Base-by-base conservation (phyloP, 306 rosid species). In the Herpetospermum pedunculosum region DNA sequence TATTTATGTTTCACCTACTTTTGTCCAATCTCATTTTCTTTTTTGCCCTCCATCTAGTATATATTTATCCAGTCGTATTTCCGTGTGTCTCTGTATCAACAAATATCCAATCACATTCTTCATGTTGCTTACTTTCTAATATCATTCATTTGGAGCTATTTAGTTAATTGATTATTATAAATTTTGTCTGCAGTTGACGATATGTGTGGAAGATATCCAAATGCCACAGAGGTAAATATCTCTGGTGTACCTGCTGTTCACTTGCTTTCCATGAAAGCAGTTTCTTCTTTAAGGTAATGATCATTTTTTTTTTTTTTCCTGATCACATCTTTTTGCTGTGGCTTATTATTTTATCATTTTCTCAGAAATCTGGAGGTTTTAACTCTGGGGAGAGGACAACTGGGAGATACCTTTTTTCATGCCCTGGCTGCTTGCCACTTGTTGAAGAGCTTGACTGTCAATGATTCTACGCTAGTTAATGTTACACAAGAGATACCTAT, bases 181-280 rank as follows among this genome's bases (percentile, higher is more conserved):
- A 57, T 25, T 83, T 57, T 38, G 53, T 78, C 70, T 84, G 64
- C 89, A 95, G 99, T 95, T 81, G 99, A 88, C 82, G 93, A 91
- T 83, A 87, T 95, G 90, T 91, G 99, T 82, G 84, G 87, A 77
- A 91, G 97, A 52, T 95, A 95, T 85, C 99, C 99, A 13, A 95
- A 89, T 84, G 99, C 97, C 34, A 89, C 96, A 53, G 92, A 87
- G 69, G 82, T 95, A 81, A 91, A 88, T 78, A 80, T 95, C 75
- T 87, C 92, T 71, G 96, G 96, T 65, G 79, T 78, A 72, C 88
- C 87, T 76, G 19, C 85, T 38, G 82, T 89, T 54, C 87, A 83
- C 73, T 69, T 77, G 76, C 92, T 95, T 76, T 93, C 85, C 46
- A 87, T 91, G 97, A 88, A 79, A 79, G 96, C 99, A 28, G 82